Evolutionary conservation across 1,284 basidiomycete species (phyloP).

Genomic region (Cryptococcus maquisensis): DNA sequence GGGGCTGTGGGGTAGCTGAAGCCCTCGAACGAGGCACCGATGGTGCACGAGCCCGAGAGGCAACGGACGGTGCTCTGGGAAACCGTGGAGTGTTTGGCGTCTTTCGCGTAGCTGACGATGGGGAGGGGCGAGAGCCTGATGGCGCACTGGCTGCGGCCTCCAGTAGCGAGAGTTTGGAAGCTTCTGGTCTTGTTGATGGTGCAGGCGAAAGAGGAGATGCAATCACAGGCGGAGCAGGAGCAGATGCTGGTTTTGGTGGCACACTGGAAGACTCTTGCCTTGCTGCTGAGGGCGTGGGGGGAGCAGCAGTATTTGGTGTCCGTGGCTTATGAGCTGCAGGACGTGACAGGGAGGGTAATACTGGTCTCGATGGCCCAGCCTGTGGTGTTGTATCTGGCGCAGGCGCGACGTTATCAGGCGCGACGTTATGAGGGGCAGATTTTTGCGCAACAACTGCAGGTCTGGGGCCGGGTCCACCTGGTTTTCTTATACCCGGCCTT

Average conservation of each 20-base stretch:
- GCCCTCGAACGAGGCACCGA: background rate
- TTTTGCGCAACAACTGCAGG: background rate
- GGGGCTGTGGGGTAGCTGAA: background rate
- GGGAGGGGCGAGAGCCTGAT: background rate
- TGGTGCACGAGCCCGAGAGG: background rate
- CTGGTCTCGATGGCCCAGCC: background rate
- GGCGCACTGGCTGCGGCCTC: background rate
- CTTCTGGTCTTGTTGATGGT: background rate
- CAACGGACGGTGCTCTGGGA: background rate
- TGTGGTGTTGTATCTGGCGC: background rate
- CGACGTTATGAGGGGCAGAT: background rate
- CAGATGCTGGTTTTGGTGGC: background rate
- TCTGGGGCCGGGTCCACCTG: background rate
- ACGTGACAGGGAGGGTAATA: background rate
- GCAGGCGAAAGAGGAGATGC: background rate
- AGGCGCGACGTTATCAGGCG: too few species aligned
- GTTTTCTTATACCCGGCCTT: constrained; percentile 15
- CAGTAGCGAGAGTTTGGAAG: background rate
- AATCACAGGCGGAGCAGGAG: background rate
- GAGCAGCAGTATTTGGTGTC: background rate
- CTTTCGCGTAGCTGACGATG: background rate
- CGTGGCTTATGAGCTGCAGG: background rate
- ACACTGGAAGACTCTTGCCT: background rate
- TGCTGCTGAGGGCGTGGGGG: background rate
- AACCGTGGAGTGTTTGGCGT: background rate